Evolutionary conservation across 176 grass and related monocot genomes (phyloP).

Genomic region (Bothriochloa decipiens): DNA sequence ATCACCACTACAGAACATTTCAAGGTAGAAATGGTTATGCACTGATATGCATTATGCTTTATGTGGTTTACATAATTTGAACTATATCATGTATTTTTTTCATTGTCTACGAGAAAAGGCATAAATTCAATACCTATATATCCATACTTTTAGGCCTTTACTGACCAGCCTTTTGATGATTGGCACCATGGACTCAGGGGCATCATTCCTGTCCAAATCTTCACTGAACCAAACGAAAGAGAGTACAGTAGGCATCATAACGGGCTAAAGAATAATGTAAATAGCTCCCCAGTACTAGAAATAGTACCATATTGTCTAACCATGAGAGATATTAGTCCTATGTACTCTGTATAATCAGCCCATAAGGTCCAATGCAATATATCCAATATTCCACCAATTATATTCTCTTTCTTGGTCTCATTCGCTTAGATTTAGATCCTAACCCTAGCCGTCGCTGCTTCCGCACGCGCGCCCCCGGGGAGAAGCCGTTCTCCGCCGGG

Average conservation of each 20-base stretch:
- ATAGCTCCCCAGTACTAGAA: too few species aligned
- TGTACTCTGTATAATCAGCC: too few species aligned
- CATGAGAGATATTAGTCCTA: too few species aligned
- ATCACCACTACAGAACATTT: conserved; percentile 44
- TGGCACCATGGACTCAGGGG: conserved; percentile 31
- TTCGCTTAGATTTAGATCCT: too few species aligned
- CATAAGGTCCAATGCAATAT: too few species aligned
- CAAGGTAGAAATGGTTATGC: background rate
- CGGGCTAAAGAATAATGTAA: too few species aligned
- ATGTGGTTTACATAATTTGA: background rate
- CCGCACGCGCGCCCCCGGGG: too few species aligned
- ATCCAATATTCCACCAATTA: too few species aligned
- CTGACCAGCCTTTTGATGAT: conserved; percentile 34
- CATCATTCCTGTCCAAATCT: background rate
- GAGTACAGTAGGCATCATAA: background rate
- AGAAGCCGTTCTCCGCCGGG: too few species aligned
- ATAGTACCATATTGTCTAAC: too few species aligned
- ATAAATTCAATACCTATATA: conserved; percentile 44
- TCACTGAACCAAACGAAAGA: background rate
- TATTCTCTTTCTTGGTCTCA: too few species aligned
- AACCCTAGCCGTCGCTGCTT: too few species aligned
- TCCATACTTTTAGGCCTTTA: conserved; percentile 34
- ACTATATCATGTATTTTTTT: background rate
- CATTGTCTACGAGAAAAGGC: background rate
- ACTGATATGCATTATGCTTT: background rate